phyloP scores from a whole-genome alignment of 1,284 basidiomycete genomes.

The Ustilago esculenta region DNA sequence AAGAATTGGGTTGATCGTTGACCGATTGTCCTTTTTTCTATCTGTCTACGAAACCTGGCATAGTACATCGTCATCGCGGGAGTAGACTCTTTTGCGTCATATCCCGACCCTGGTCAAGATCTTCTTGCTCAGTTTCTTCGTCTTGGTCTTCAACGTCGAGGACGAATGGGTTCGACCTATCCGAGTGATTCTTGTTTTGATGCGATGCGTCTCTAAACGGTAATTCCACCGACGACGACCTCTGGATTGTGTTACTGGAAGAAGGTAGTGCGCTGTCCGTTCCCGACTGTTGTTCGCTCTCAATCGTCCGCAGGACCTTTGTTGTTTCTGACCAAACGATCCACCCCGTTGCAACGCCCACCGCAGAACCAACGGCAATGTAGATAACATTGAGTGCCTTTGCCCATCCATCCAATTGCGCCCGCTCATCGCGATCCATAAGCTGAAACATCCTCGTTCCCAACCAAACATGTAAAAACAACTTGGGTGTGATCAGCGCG shows the following conservation, averaged over 20 bases:
- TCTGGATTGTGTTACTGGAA: too few species aligned
- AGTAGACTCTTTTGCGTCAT: conserved; percentile 10
- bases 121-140: too few species aligned
- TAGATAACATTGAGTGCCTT: conserved; percentile 45
- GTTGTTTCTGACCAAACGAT: conserved; percentile 40
- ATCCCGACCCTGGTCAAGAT: background rate
- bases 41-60: background rate
- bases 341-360: conserved; percentile 39
- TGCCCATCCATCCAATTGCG: conserved; percentile 37
- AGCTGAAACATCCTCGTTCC: conserved; percentile 58
- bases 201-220: conserved; percentile 12
- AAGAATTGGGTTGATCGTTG: too few species aligned
- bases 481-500: conserved; percentile 56
- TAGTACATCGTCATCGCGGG: conserved; percentile 13
- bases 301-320: conserved; percentile 26
- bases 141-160: conserved; percentile 15
- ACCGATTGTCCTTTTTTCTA: too few species aligned
- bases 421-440: conserved; percentile 49
- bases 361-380: conserved; percentile 29
- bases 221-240: background rate
- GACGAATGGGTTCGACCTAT: conserved; percentile 16
- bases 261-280: background rate
- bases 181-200: background rate
- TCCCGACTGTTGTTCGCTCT: conserved; percentile 13
- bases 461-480: conserved; percentile 62